These are phyloP conservation scores for Furcasterigmium furcatum DNA, from an alignment of 2,329 filamentous ascomycete genomes.

Conservation along the genomic window DNA sequence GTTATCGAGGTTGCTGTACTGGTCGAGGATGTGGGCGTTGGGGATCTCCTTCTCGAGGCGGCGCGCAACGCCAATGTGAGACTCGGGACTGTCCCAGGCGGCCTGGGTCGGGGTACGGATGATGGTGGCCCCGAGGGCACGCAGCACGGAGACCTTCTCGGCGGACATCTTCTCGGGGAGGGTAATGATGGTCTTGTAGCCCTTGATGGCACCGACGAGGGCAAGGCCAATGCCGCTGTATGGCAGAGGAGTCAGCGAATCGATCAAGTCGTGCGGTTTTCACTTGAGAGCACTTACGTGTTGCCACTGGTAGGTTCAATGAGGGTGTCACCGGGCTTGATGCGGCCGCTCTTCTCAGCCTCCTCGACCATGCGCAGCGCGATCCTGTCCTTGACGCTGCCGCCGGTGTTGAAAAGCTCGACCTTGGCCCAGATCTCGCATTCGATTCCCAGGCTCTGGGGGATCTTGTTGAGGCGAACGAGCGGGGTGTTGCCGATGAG, in stretches of 20 bases:
- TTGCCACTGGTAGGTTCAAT: conserved; percentile 99
- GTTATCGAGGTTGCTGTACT: conserved; percentile 91
- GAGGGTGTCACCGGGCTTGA: conserved; percentile 94
- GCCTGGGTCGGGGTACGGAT: conserved; percentile 96
- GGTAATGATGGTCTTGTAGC: conserved; percentile 98
- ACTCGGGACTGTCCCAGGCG: conserved; percentile 91
- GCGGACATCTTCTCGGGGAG: conserved; percentile 99
- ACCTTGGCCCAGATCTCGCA: conserved; percentile 88
- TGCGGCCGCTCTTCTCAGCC: conserved; percentile 84
- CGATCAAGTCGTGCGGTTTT: background rate
- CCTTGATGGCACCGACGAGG: conserved; percentile 91
- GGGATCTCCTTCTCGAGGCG: conserved; percentile 92
- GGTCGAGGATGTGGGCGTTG: conserved; percentile 94
- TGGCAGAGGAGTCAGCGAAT: conserved; percentile 13
- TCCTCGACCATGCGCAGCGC: conserved; percentile 96
- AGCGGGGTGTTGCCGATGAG: conserved; percentile 97
- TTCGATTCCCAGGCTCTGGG: conserved; percentile 84
- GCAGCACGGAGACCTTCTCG: conserved; percentile 93
- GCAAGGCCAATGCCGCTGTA: conserved; percentile 81
- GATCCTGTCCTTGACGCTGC: conserved; percentile 92
- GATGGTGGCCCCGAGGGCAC: conserved; percentile 92
- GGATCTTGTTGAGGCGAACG: conserved; percentile 88
- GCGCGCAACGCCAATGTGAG: conserved; percentile 91
- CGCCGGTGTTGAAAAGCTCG: conserved; percentile 91
- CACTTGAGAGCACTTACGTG: conserved; percentile 61